Conservation (phyloP, 2,329 filamentous ascomycete genomes). For the Exophiala phaeomuriformis region DNA sequence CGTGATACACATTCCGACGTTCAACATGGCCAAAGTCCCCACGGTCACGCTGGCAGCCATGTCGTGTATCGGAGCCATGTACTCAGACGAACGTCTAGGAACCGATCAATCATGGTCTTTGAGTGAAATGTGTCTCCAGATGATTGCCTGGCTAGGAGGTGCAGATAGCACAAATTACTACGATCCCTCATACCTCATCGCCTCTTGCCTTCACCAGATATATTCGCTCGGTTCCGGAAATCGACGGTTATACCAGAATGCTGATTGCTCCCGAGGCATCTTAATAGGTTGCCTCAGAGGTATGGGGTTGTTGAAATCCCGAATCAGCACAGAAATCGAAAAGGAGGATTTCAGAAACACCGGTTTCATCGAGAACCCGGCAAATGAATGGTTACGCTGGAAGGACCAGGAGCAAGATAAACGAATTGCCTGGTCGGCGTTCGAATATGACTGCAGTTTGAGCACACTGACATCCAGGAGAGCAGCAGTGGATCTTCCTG, state of each 20-base stretch:
- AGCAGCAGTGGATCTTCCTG: slow-evolving; percentile 18
- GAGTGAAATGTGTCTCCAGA: slow-evolving; percentile 20
- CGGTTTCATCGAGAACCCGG: slow-evolving; percentile 3
- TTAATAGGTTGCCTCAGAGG: slow-evolving; percentile 19
- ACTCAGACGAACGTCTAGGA: slow-evolving; percentile 16
- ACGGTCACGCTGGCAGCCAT: slow-evolving; percentile 20
- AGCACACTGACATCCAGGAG: slow-evolving; percentile 17
- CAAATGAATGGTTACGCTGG: slow-evolving; percentile 15
- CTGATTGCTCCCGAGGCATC: slow-evolving; percentile 17
- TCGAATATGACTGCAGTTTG: slow-evolving; percentile 22
- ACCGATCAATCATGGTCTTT: slow-evolving; percentile 17
- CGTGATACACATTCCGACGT: slow-evolving; percentile 18
- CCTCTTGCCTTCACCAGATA: slow-evolving; percentile 12
- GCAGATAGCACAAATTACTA: slow-evolving; percentile 18
- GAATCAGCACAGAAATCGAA: slow-evolving; percentile 17
- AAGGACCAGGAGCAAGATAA: slow-evolving; percentile 18
- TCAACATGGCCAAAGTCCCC: slow-evolving; percentile 13
- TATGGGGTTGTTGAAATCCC: slow-evolving; percentile 18
- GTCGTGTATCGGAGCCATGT: slow-evolving; percentile 22
- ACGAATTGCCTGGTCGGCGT: slow-evolving; percentile 19
- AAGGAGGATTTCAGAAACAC: slow-evolving; percentile 9
- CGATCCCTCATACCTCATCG: slow-evolving; percentile 12
- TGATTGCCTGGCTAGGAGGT: slow-evolving; percentile 19
- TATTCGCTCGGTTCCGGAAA: slow-evolving; percentile 20
- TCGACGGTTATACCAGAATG: slow-evolving; percentile 17